Conservation (phyloP, 257 asterid genomes). For the Fraxinus excelsior region DNA sequence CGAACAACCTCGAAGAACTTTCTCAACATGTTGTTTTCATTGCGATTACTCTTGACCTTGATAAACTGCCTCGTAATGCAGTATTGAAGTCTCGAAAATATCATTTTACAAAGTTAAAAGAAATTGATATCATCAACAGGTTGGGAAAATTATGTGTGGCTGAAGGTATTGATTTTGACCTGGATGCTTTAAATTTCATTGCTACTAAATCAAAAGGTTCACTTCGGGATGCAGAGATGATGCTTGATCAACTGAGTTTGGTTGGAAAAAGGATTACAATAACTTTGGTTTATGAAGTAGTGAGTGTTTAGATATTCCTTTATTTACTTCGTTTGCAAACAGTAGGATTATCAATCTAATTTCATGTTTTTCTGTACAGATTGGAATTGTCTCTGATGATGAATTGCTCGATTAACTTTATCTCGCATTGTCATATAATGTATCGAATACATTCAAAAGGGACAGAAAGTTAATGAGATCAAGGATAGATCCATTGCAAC, state of each 20-base stretch:
- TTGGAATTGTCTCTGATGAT: conserved; percentile 85
- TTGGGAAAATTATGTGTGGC: conserved; percentile 56
- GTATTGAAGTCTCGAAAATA: conserved; percentile 57
- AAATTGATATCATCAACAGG: conserved; percentile 45
- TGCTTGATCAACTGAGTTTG: conserved; percentile 91
- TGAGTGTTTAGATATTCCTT: conserved; percentile 35
- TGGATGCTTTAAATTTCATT: conserved; percentile 66
- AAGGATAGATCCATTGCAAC: conserved; percentile 86
- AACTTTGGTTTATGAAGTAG: conserved; percentile 82
- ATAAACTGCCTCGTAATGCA: conserved; percentile 63
- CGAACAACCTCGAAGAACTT: conserved; percentile 55
- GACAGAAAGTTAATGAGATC: conserved; percentile 84
- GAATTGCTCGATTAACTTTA: conserved; percentile 79
- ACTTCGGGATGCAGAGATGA: conserved; percentile 85
- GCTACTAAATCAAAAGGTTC: conserved; percentile 81
- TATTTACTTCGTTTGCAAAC: not conserved
- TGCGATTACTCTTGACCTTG: conserved; percentile 68
- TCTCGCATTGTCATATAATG: conserved; percentile 84
- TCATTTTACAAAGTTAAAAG: conserved; percentile 62
- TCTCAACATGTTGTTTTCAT: conserved; percentile 58
- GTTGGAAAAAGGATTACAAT: conserved; percentile 74
- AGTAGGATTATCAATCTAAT: conserved; percentile 10
- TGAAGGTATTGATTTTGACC: conserved; percentile 67
- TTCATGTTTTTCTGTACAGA: conserved; percentile 44
- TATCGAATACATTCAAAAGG: conserved; percentile 73